Conservation (phyloP, 1,139 yeast species). For the Pichia sp. region DNA sequence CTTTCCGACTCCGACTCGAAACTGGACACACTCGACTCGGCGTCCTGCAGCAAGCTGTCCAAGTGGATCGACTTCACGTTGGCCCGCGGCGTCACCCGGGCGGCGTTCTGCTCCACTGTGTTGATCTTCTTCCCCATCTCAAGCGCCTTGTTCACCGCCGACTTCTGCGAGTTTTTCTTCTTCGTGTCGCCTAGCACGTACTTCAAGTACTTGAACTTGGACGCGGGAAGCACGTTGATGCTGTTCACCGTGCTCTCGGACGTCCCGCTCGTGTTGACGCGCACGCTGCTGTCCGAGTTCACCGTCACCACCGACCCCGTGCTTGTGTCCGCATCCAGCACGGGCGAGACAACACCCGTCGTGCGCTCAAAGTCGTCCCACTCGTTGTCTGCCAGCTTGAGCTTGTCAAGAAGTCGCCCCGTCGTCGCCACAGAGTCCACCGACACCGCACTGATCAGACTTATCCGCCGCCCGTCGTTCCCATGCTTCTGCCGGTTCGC, state of each 20-base stretch:
- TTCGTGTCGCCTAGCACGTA: constrained; percentile 18
- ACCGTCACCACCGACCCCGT: constrained; percentile 4
- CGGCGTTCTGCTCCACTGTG: constrained; percentile 17
- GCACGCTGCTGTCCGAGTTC: neutral
- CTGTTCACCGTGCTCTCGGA: neutral
- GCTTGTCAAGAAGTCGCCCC: constrained; percentile 36
- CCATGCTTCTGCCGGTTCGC: constrained; percentile 4
- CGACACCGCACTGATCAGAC: constrained; percentile 33
- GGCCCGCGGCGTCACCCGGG: constrained; percentile 13
- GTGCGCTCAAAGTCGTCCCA: constrained; percentile 18
- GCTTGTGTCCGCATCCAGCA: constrained; percentile 4
- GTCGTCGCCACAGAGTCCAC: constrained; percentile 31
- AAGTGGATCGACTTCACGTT: constrained; percentile 20
- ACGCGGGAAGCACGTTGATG: constrained; percentile 9
- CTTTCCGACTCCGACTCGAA: constrained; percentile 6
- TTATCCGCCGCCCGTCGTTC: constrained; percentile 8
- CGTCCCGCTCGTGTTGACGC: neutral
- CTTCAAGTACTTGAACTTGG: constrained; percentile 23
- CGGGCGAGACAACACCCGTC: neutral
- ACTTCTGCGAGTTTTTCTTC: constrained; percentile 12
- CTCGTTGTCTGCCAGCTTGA: constrained; percentile 34
- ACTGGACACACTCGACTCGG: constrained; percentile 12
- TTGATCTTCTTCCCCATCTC: constrained; percentile 25
- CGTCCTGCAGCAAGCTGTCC: constrained; percentile 14
- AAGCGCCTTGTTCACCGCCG: constrained; percentile 23